Evolutionary conservation across 495 filamentous ascomycete species (phyloP), one percentile per base, ranked within the genome.

Genomic region (Penicillium bovifimosum): DNA sequence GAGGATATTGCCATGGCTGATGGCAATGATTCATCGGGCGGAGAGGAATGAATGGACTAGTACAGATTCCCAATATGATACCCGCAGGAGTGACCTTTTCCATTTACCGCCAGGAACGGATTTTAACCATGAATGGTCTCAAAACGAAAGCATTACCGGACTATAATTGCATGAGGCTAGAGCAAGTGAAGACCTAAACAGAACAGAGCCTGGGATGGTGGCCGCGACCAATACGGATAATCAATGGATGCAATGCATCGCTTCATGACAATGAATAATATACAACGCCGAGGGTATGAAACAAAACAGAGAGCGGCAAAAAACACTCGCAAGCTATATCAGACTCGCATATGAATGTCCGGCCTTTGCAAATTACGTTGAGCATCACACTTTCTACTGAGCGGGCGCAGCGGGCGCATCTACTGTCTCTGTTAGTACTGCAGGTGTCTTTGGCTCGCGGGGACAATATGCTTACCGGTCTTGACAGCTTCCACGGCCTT

Each of bases 1-100:
- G 56, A 57, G 28, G 65, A 53, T n/a, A 4, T 48, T 8, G 32
- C 26, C 1, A 38, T 38, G 45, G 51, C 29, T 46, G 54, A 43
- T 35, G 59, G 24, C 9, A 65, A 61, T 56, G 61, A 45, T 45
- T 60, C 56, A 0, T 51, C 59, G 1, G 40, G 41, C 0, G 47
- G 41, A 6, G 56, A 60, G 0, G 56, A 62, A 39, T 61, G 47
- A 52, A 38, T 39, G 26, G 33, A 14, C 10, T n/a, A 38, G 20
- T 27, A 14, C 34, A 46, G 20, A 36, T 16, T 46, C 34, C 50
- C 38, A 49, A 57, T 53, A 58, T 64, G 60, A 67, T 63, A 65
- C 62, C 59, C 62, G 34, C 14, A 13, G n/a, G 16, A 32, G 10
- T 49, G 31, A 18, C 32, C 9, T 45, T 6, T 10, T 16, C 20